Evolutionary conservation across 192 early-diverging fungal genomes (phyloP).

Genomic region (Coemansia sp.): DNA sequence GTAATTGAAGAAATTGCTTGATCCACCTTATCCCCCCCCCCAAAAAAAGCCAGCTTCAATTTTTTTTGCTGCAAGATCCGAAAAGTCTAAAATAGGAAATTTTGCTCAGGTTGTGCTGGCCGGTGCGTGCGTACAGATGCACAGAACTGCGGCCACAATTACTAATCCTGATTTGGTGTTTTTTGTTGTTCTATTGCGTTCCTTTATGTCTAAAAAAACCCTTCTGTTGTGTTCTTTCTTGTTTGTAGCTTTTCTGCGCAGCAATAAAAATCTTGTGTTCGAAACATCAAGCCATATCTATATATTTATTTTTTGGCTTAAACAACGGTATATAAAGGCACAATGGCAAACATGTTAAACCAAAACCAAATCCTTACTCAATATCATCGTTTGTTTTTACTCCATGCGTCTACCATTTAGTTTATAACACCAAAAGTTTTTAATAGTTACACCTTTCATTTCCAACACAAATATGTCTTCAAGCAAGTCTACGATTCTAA

Average conservation of each 20-base stretch:
- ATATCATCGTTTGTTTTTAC: background rate
- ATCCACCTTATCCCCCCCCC: background rate
- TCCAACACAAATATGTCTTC: background rate
- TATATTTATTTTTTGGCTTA: too few relatives aligned
- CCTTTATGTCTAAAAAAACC: too few relatives aligned
- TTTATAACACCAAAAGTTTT: background rate
- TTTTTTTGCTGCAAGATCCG: background rate
- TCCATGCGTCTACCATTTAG: background rate
- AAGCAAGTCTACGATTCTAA: background rate
- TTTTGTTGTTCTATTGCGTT: background rate
- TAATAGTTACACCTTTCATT: background rate
- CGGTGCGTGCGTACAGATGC: too few relatives aligned
- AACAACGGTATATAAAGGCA: too few relatives aligned
- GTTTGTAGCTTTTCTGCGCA: background rate
- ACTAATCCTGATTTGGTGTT: background rate
- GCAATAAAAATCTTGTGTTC: background rate
- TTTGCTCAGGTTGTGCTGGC: background rate
- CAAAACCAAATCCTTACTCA: too few relatives aligned
- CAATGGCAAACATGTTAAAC: too few relatives aligned
- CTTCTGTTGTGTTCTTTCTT: background rate
- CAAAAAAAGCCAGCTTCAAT: background rate
- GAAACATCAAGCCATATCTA: too few relatives aligned
- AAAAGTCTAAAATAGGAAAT: background rate
- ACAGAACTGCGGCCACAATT: background rate
- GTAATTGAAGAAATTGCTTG: background rate